These are phyloP conservation scores for Aspergillus hiratsukae DNA, from an alignment of 2,329 filamentous ascomycete genomes.

Conservation along the genomic window DNA sequence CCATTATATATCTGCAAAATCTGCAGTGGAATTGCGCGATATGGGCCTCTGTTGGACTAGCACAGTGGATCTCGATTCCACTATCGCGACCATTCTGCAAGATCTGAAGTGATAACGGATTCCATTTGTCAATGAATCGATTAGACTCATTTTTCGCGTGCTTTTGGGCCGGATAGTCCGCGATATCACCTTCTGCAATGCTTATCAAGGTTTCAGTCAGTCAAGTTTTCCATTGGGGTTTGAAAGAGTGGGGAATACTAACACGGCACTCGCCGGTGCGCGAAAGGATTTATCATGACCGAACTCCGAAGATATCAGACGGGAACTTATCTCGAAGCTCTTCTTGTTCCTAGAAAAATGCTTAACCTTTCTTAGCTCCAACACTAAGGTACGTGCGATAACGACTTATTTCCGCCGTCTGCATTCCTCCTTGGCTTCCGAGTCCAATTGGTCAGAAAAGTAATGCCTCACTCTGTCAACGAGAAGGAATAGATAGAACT, in stretches of 20 bases:
- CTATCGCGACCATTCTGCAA: neutral
- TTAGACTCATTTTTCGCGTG: neutral
- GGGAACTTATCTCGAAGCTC: too few relatives aligned
- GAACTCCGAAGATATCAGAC: too few relatives aligned
- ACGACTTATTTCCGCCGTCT: too few relatives aligned
- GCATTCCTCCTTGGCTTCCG: too few relatives aligned
- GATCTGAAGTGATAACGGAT: neutral
- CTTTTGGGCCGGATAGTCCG: neutral
- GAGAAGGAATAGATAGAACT: too few relatives aligned
- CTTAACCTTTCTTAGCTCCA: neutral
- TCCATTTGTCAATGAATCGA: neutral
- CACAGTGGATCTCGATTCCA: neutral
- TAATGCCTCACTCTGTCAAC: too few relatives aligned
- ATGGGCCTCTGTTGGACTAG: neutral
- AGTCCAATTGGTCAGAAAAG: too few relatives aligned
- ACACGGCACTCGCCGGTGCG: neutral
- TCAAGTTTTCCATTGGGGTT: neutral
- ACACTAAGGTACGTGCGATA: neutral
- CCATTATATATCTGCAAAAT: neutral
- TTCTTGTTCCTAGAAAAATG: neutral
- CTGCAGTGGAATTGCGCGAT: neutral
- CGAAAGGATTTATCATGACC: neutral
- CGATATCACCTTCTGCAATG: neutral
- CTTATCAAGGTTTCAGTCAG: neutral
- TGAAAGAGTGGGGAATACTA: neutral